A percentile compares a stretch with the other conserved stretches of the same genome.
Evolutionary conservation across 495 filamentous ascomycete species (phyloP).

Genomic region (Annulohypoxylon maeteangense): DNA sequence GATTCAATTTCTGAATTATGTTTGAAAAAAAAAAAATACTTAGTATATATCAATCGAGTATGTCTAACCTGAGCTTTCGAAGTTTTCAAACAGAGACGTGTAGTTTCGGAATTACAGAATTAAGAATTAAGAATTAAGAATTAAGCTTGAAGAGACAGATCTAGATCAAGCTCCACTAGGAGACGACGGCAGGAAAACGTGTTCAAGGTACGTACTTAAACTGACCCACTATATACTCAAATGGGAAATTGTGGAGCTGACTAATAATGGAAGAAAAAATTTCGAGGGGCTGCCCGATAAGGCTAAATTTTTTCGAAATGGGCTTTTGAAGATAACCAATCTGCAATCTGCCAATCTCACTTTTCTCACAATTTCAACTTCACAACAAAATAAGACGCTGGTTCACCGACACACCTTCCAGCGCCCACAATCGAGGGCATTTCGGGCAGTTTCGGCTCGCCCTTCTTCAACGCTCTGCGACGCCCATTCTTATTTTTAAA

Average conservation of each 20-base stretch:
- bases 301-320: conserved; percentile 33
- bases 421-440: conserved; percentile 37
- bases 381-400: conserved; percentile 29
- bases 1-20: not conserved
- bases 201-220: conserved; percentile 26
- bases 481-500: conserved; percentile 10
- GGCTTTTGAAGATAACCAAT: conserved; percentile 12
- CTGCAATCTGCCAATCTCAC: too few relatives aligned
- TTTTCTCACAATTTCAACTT: conserved; percentile 15
- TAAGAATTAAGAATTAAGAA: too few relatives aligned
- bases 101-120: not conserved
- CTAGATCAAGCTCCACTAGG: conserved; percentile 31
- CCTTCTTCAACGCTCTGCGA: conserved; percentile 9
- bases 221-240: not conserved
- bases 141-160: conserved; percentile 3
- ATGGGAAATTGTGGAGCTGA: conserved; percentile 6
- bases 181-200: conserved; percentile 24
- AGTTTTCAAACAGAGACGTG: not conserved
- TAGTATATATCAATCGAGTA: not conserved
- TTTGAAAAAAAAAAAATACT: too few relatives aligned
- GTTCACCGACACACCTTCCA: conserved; percentile 26
- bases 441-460: conserved; percentile 30
- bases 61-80: not conserved
- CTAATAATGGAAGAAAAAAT: conserved; percentile 36
- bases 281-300: conserved; percentile 38